Evolutionary conservation across 257 asterid species (phyloP).

Genomic region (Coffea canephora): DNA sequence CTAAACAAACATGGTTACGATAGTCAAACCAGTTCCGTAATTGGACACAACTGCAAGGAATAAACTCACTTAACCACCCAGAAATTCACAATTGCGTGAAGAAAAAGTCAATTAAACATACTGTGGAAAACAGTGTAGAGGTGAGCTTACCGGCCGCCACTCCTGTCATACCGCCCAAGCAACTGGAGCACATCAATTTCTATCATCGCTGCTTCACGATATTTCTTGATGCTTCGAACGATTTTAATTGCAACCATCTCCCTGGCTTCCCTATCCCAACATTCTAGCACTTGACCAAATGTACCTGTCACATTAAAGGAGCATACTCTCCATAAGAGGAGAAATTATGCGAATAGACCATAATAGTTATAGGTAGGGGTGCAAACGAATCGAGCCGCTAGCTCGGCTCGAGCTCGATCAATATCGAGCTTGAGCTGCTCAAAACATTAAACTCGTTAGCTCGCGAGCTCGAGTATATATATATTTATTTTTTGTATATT

Average conservation of each 20-base stretch:
- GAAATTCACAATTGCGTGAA: conserved; percentile 19
- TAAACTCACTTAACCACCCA: conserved; percentile 40
- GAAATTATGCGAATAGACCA: background rate
- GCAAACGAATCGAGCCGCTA: no score
- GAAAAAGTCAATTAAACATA: conserved; percentile 13
- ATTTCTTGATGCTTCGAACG: conserved; percentile 50
- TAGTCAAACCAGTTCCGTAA: conserved; percentile 65
- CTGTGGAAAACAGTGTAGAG: conserved; percentile 10
- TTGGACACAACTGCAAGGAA: conserved; percentile 62
- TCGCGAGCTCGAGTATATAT: no score
- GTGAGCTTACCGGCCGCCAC: conserved; percentile 45
- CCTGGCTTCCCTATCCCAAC: conserved; percentile 52
- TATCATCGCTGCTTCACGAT: conserved; percentile 54
- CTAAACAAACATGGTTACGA: conserved; percentile 60
- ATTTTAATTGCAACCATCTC: conserved; percentile 50
- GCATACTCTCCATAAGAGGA: background rate
- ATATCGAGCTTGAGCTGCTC: no score
- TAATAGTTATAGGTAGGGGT: no score
- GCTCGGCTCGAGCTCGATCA: no score
- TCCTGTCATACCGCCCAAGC: conserved; percentile 52
- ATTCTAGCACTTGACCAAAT: conserved; percentile 55
- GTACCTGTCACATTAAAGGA: conserved; percentile 36
- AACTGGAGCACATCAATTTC: conserved; percentile 55
- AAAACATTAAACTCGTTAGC: no score
- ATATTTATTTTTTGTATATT: no score